Conservation (phyloP, 371 early-diverging fungal genomes). For the Mortierella sp. region DNA sequence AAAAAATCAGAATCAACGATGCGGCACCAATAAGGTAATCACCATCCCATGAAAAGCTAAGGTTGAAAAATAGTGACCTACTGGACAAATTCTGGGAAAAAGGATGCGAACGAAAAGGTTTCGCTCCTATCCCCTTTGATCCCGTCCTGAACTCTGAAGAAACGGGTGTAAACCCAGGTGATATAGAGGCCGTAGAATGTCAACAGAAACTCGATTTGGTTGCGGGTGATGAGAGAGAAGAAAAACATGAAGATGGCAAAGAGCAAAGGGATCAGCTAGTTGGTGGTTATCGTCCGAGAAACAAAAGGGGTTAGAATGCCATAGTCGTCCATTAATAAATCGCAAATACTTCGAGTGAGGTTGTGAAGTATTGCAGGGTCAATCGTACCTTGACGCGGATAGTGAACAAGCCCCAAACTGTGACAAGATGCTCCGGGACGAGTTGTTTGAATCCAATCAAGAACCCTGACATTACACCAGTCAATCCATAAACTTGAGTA, state of each 20-base stretch:
- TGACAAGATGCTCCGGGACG: constrained; percentile 70
- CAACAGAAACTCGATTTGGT: constrained; percentile 55
- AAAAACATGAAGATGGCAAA: constrained; percentile 54
- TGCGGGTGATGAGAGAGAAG: constrained; percentile 53
- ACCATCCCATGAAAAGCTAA: not conserved
- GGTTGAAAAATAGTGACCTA: constrained; percentile 41
- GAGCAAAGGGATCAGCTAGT: constrained; percentile 55
- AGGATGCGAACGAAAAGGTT: constrained; percentile 82
- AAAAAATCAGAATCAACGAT: not conserved
- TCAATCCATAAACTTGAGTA: constrained; percentile 73
- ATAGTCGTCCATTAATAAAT: constrained; percentile 37
- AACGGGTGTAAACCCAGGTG: constrained; percentile 85
- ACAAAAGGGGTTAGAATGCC: constrained; percentile 18
- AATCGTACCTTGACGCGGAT: constrained; percentile 75
- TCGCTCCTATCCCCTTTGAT: constrained; percentile 85
- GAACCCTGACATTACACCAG: constrained; percentile 72
- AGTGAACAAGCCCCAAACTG: constrained; percentile 65
- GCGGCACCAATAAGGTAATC: not conserved
- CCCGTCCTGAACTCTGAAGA: constrained; percentile 82
- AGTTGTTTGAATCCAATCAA: constrained; percentile 83
- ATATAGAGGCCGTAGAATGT: constrained; percentile 73
- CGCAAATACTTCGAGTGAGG: not conserved
- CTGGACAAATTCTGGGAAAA: constrained; percentile 86
- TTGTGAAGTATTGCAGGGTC: not conserved
- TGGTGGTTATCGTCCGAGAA: constrained; percentile 29